phyloP scores from a whole-genome alignment of 2,329 filamentous ascomycete genomes.

The Podosphaera aphanis region DNA sequence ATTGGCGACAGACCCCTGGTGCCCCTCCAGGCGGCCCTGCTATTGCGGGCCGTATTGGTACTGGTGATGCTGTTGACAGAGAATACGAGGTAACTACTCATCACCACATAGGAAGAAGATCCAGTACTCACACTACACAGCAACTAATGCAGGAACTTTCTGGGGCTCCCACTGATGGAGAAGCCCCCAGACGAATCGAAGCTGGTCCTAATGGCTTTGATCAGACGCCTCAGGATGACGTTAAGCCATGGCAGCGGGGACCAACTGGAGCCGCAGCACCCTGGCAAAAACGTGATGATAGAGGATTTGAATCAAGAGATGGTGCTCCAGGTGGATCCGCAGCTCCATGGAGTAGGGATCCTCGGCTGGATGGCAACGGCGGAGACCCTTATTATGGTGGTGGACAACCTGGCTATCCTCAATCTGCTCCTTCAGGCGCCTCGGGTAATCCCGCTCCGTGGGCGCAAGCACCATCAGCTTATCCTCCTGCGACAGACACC shows the following conservation, averaged over 20 bases:
- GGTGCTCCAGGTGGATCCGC: slow-evolving; percentile 18
- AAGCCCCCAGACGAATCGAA: slow-evolving; percentile 60
- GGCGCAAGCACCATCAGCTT: slow-evolving; percentile 20
- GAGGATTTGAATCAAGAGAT: slow-evolving; percentile 18
- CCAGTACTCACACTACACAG: slow-evolving; percentile 24
- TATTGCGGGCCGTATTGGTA: slow-evolving; percentile 38
- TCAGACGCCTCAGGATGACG: slow-evolving; percentile 27
- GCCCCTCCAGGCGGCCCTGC: slow-evolving; percentile 22
- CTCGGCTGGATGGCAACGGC: slow-evolving; percentile 19
- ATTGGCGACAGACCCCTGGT: slow-evolving; percentile 57
- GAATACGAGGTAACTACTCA: slow-evolving; percentile 62
- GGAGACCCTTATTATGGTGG: slow-evolving; percentile 23
- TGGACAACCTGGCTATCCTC: slow-evolving; percentile 23
- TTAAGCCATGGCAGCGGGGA: slow-evolving; percentile 73
- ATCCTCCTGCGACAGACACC: slow-evolving; percentile 17
- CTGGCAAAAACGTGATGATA: slow-evolving; percentile 31
- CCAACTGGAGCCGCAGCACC: slow-evolving; percentile 67
- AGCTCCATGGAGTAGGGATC: slow-evolving; percentile 39
- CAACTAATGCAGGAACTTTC: slow-evolving; percentile 96
- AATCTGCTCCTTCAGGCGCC: slow-evolving; percentile 22
- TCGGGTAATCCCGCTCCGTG: slow-evolving; percentile 20
- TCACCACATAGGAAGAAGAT: not conserved
- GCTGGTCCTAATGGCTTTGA: slow-evolving; percentile 47
- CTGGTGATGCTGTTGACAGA: slow-evolving; percentile 67
- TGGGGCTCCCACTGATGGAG: slow-evolving; percentile 32